Percentiles rank a stretch among this genome's conserved stretches.
These are phyloP conservation scores for Saksenaea vasiformis DNA, from an alignment of 371 early-diverging fungal species.

Conservation along the genomic window DNA sequence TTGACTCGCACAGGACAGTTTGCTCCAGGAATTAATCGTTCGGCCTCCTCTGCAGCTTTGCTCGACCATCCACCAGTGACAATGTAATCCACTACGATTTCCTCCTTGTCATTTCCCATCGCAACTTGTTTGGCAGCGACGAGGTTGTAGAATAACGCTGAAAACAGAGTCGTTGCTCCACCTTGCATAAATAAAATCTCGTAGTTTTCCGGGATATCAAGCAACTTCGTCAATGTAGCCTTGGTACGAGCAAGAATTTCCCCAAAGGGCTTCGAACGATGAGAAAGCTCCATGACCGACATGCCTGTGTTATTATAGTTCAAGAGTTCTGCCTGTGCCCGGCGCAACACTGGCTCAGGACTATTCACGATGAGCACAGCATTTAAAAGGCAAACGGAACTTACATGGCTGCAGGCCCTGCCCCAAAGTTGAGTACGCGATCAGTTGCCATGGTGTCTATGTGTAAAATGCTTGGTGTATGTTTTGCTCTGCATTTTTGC, in stretches of 20 bases:
- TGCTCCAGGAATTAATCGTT: constrained; percentile 62
- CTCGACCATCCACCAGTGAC: constrained; percentile 94
- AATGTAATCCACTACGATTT: constrained; percentile 80
- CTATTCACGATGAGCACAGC: constrained; percentile 15
- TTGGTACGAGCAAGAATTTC: constrained; percentile 74
- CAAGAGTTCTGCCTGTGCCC: constrained; percentile 80
- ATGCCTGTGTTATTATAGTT: constrained; percentile 81
- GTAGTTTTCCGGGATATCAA: constrained; percentile 87
- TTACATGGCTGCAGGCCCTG: constrained; percentile 90
- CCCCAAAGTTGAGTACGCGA: constrained; percentile 81
- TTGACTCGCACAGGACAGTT: constrained; percentile 55
- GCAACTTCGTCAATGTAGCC: constrained; percentile 63
- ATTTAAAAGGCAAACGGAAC: background rate
- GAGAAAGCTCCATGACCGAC: constrained; percentile 95
- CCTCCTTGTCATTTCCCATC: constrained; percentile 20
- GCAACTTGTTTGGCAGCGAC: constrained; percentile 64
- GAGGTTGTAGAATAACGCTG: constrained; percentile 86
- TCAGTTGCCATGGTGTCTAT: background rate
- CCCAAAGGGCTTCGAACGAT: constrained; percentile 86
- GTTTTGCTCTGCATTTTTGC: background rate
- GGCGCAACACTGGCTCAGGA: constrained; percentile 77
- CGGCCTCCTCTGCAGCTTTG: constrained; percentile 88
- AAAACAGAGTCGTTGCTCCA: constrained; percentile 93
- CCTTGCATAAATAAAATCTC: constrained; percentile 93
- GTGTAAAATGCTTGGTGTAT: background rate